Conservation (phyloP, 2,329 filamentous ascomycete genomes). For the Penicillium sp. region DNA sequence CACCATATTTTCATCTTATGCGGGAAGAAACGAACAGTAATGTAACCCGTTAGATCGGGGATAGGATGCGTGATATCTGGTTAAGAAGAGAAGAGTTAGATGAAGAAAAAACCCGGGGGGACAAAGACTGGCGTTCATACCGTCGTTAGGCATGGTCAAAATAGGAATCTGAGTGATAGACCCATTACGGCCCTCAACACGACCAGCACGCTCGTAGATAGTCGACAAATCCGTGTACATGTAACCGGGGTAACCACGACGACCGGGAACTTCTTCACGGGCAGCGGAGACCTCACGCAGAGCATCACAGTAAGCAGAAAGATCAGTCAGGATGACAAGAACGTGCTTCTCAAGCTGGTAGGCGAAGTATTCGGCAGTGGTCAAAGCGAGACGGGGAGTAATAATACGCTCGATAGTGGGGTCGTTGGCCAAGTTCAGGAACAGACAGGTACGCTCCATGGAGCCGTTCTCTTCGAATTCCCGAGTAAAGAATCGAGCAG, state of each 20-base stretch:
- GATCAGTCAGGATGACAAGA: conserved; percentile 94
- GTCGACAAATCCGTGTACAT: conserved; percentile 99
- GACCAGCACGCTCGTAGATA: conserved; percentile 98
- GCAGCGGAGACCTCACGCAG: conserved; percentile 98
- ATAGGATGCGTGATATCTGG: conserved; percentile 98
- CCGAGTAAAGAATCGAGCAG: conserved; percentile 94
- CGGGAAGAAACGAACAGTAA: conserved; percentile 59
- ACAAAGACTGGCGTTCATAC: conserved; percentile 42
- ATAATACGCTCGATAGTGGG: conserved; percentile 99
- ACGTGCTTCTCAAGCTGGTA: conserved; percentile 99
- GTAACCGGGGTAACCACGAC: conserved; percentile 99
- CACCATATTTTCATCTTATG: background rate
- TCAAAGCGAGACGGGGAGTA: conserved; percentile 95
- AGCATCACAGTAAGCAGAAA: conserved; percentile 97
- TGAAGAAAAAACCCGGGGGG: background rate
- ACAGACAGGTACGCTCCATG: conserved; percentile 94
- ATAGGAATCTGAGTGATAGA: conserved; percentile 99
- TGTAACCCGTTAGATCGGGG: conserved; percentile 97
- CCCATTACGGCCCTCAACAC: conserved; percentile 94
- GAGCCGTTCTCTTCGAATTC: conserved; percentile 99
- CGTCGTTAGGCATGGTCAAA: conserved; percentile 99
- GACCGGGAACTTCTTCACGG: conserved; percentile 97
- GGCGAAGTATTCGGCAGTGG: conserved; percentile 98
- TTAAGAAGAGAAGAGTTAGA: conserved; percentile 5
- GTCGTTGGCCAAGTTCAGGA: conserved; percentile 99